Base-by-base conservation (phyloP, 2,329 filamentous ascomycete genomes). In the Colletotrichum sp. region DNA sequence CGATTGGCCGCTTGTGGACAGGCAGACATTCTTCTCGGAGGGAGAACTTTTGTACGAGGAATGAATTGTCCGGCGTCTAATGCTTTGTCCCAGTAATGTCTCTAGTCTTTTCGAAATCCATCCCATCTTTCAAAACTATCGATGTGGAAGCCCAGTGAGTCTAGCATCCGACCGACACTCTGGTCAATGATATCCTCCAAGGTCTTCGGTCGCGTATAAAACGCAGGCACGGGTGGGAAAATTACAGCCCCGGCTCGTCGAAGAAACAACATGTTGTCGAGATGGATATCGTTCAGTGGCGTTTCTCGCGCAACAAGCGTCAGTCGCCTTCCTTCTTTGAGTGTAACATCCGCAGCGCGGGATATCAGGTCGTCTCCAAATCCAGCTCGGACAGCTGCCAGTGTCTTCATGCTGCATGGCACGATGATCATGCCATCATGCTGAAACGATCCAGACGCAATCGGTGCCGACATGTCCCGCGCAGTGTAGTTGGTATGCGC, bases 401-500 rank as follows among this genome's bases (percentile, higher is more conserved):
- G 81, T 1, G 87, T 89, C 79, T 89, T 89, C 85, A 89, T 87
- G 69, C 83, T 86, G 80, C 87, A 90, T 0, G 85, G 87, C 0
- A 86, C 84, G 3, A 89, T 79, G 16, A 89, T 86, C 87, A 90
- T 90, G 13, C 87, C 87, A 71, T 85, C 83, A 48, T 24, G 26
- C 6, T 80, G 82, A 79, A 86, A 89, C 0, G 86, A 88, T 1
- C 87, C 87, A 52, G 83, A 86, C 2, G 87, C 84, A 4, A 88
- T 83, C 0, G 86, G 84, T 0, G 88, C 87, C 0, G 87, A 82
- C 78, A 88, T 81, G 70, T 90, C 88, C 32, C 83, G 82, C n/a
- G 83, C 81, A 6, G 78, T 84, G 80, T 71, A 71, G n/a, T 21
- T 36, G 6, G 26, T n/a, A 59, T 36, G 13, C 6, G 68, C 68